phyloP scores from a whole-genome alignment of 1,284 basidiomycete species.

The Microbotryum intermedium region DNA sequence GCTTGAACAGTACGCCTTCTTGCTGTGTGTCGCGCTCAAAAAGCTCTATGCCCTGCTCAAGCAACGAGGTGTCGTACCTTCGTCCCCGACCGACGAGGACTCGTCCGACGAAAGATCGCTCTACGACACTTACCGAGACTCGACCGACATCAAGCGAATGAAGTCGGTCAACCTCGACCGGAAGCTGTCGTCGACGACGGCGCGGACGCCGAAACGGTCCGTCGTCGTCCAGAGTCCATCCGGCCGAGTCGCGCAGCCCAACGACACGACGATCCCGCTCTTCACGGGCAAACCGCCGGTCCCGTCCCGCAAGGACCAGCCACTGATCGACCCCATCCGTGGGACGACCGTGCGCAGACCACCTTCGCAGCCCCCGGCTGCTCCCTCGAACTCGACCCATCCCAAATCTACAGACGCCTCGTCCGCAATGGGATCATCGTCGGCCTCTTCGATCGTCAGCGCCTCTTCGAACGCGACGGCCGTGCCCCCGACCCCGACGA shows the following conservation, averaged over 20 bases:
- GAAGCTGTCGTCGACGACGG: constrained; percentile 79
- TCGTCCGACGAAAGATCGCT: constrained; percentile 30
- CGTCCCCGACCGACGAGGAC: constrained; percentile 54
- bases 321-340: constrained; percentile 26
- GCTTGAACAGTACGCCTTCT: constrained; percentile 94
- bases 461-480: not conserved
- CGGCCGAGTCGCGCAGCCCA: constrained; percentile 69
- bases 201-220: constrained; percentile 82
- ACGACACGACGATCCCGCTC: constrained; percentile 41
- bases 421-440: not conserved
- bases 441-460: not conserved
- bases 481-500: not conserved
- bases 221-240: constrained; percentile 94
- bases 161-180: constrained; percentile 86
- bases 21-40: constrained; percentile 89
- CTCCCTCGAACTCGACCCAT: not conserved
- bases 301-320: constrained; percentile 30
- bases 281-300: constrained; percentile 27
- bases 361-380: constrained; percentile 26
- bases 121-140: constrained; percentile 62
- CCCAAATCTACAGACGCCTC: too few relatives aligned
- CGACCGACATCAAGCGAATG: constrained; percentile 84
- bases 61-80: constrained; percentile 79
- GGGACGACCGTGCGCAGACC: constrained; percentile 39
- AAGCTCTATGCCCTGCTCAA: constrained; percentile 83